These are phyloP conservation scores for Xylaria nigripes DNA, from an alignment of 495 filamentous ascomycete species.

Conservation along the genomic window DNA sequence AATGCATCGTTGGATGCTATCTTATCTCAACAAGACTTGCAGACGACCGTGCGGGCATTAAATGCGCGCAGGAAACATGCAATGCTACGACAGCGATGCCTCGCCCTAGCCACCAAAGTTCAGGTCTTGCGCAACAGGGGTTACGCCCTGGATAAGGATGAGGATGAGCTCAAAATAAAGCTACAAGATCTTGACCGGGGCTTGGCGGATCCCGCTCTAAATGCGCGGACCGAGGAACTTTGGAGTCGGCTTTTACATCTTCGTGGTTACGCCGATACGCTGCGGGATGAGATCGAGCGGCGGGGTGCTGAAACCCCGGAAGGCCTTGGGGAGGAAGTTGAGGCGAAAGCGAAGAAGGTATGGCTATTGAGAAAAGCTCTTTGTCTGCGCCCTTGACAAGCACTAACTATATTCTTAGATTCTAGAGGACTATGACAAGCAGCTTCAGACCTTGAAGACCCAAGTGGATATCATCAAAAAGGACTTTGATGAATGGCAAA, in stretches of 20 bases:
- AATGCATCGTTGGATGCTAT: slow-evolving; percentile 73
- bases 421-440: slow-evolving; percentile 79
- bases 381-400: background rate
- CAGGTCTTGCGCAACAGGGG: slow-evolving; percentile 87
- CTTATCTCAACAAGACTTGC: slow-evolving; percentile 72
- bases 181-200: slow-evolving; percentile 62
- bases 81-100: slow-evolving; percentile 68
- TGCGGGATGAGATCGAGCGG: slow-evolving; percentile 75
- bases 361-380: slow-evolving; percentile 13
- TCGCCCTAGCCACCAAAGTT: slow-evolving; percentile 80
- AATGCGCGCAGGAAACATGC: slow-evolving; percentile 76
- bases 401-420: slow-evolving; percentile 46
- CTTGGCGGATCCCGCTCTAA: slow-evolving; percentile 76
- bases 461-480: slow-evolving; percentile 69
- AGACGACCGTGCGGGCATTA: slow-evolving; percentile 67
- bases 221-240: slow-evolving; percentile 82
- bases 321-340: slow-evolving; percentile 64
- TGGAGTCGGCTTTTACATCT: slow-evolving; percentile 91
- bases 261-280: slow-evolving; percentile 64
- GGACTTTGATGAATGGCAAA: slow-evolving; percentile 72
- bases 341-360: slow-evolving; percentile 81
- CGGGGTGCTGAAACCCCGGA: slow-evolving; percentile 44
- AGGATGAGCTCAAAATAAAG: slow-evolving; percentile 86
- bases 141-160: slow-evolving; percentile 82
- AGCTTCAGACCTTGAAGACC: slow-evolving; percentile 76